Conservation (phyloP, 1,284 basidiomycete species). For the Sporisorium scitamineum region DNA sequence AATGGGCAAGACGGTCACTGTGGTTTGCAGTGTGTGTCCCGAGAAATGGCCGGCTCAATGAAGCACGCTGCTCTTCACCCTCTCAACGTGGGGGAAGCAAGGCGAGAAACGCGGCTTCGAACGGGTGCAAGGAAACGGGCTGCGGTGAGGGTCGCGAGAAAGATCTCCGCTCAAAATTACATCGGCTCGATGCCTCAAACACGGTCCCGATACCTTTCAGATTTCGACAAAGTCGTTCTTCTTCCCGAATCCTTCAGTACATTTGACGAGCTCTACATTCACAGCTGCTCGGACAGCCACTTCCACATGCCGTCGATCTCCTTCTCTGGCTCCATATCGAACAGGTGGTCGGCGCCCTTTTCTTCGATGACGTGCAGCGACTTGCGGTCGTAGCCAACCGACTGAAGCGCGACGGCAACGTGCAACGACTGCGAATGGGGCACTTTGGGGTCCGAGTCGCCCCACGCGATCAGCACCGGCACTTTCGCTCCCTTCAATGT, state of each 20-base stretch:
- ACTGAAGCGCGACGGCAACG: constrained; percentile 42
- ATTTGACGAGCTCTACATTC: not conserved
- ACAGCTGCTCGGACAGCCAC: constrained; percentile 31
- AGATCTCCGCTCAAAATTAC: constrained; percentile 5
- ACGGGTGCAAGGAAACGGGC: not conserved
- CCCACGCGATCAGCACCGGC: constrained; percentile 49
- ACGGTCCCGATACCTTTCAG: not conserved
- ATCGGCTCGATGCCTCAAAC: not conserved
- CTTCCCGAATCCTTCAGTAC: not conserved
- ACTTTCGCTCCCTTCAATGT: constrained; percentile 1
- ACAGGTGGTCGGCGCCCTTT: constrained; percentile 46
- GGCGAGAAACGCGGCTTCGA: not conserved
- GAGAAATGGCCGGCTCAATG: not conserved
- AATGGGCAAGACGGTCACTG: not conserved
- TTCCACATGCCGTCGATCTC: constrained; percentile 39
- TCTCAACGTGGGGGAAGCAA: not conserved
- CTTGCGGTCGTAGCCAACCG: constrained; percentile 24
- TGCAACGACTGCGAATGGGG: constrained; percentile 50
- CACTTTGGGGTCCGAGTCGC: constrained; percentile 49
- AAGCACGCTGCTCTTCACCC: not conserved
- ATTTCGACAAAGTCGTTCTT: not conserved
- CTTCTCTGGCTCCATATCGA: constrained; percentile 44
- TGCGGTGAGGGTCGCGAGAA: not conserved
- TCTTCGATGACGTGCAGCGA: constrained; percentile 27
- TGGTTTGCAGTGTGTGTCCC: not conserved